Evolutionary conservation across 1,284 basidiomycete species (phyloP).

Genomic region (Taiwanofungus camphoratus): DNA sequence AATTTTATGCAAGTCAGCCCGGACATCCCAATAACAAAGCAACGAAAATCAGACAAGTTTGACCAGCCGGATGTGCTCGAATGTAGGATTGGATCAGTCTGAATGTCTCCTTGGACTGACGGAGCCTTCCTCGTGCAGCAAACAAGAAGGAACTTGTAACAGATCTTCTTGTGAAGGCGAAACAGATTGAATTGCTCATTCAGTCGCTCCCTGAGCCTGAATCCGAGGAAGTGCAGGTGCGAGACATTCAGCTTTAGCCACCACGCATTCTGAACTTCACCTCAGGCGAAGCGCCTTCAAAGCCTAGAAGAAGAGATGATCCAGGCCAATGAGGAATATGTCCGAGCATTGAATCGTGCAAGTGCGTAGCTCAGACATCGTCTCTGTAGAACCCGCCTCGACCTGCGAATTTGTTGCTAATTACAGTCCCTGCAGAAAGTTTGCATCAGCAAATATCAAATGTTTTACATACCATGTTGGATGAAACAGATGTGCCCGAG

Average conservation of each 20-base stretch:
- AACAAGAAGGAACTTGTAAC: slow-evolving; percentile 76
- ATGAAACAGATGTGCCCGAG: slow-evolving; percentile 30
- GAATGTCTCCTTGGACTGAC: not conserved
- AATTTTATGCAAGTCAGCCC: slow-evolving; percentile 69
- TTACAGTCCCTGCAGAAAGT: slow-evolving; percentile 37
- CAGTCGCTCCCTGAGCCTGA: slow-evolving; percentile 70
- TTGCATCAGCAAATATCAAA: slow-evolving; percentile 58
- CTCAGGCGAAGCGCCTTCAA: slow-evolving; percentile 58
- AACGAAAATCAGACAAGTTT: slow-evolving; percentile 62
- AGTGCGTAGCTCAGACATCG: slow-evolving; percentile 44
- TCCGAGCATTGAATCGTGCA: slow-evolving; percentile 61
- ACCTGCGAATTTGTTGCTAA: not conserved
- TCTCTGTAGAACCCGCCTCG: not conserved
- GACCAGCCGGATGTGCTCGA: slow-evolving; percentile 63
- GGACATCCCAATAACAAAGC: slow-evolving; percentile 71
- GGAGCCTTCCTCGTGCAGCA: slow-evolving; percentile 36
- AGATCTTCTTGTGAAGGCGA: slow-evolving; percentile 77
- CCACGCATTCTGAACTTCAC: not conserved
- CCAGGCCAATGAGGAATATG: slow-evolving; percentile 67
- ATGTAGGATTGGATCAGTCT: slow-evolving; percentile 39
- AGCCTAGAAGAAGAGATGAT: slow-evolving; percentile 62
- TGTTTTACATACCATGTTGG: slow-evolving; percentile 53
- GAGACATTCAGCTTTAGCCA: slow-evolving; percentile 9
- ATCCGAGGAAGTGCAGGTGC: slow-evolving; percentile 64
- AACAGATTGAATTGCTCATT: slow-evolving; percentile 79